Conservation (phyloP, 345 rosid genomes). For the Acer yangbiense region DNA sequence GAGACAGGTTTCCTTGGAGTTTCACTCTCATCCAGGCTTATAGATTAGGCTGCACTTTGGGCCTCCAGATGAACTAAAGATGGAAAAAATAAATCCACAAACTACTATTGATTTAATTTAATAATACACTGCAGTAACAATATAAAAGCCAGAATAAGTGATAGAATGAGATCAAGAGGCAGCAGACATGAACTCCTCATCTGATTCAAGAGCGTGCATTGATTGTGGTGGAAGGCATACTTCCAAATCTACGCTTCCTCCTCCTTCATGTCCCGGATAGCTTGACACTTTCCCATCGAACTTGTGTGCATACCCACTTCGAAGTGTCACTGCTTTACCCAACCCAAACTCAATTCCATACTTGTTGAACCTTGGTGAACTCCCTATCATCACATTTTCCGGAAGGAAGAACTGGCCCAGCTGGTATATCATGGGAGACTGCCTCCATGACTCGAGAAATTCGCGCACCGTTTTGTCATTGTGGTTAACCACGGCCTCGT, state of each 20-base stretch:
- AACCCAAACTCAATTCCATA: conserved; percentile 78
- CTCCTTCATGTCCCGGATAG: conserved; percentile 70
- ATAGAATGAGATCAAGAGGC: conserved; percentile 14
- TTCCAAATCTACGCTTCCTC: conserved; percentile 72
- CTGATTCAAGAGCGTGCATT: conserved; percentile 65
- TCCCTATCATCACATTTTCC: conserved; percentile 65
- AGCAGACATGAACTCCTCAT: conserved; percentile 50
- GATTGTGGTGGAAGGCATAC: conserved; percentile 55
- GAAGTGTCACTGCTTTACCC: conserved; percentile 70
- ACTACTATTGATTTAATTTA: no score
- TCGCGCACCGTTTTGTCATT: conserved; percentile 33
- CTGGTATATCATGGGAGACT: conserved; percentile 45
- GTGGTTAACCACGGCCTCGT: conserved; percentile 50
- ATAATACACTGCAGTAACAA: no score
- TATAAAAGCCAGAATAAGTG: no score
- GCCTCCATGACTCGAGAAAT: conserved; percentile 47
- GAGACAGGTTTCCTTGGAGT: conserved; percentile 49
- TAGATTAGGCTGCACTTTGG: no score
- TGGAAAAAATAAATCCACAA: no score
- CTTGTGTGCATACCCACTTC: conserved; percentile 74
- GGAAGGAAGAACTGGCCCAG: conserved; percentile 52
- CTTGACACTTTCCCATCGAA: conserved; percentile 67
- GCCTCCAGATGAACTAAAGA: no score
- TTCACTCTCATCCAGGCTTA: conserved; percentile 31
- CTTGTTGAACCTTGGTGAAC: conserved; percentile 81